Base-by-base conservation (phyloP, 805 yeast species). In the Kluyveromyces nonfermentans region DNA sequence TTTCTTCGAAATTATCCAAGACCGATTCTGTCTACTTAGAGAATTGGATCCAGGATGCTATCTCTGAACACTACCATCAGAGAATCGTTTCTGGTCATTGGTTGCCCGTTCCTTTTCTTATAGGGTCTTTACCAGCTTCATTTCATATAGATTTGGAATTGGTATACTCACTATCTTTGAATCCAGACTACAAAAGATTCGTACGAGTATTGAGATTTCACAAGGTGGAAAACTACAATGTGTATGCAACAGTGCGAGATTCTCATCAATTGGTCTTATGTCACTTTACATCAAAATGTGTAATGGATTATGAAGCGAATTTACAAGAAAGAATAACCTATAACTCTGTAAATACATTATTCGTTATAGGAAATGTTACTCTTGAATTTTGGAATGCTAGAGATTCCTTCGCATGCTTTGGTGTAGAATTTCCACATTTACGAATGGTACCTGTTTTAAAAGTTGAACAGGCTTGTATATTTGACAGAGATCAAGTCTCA, bases 191-290 rank as follows among this genome's bases (percentile, higher is more conserved):
- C 7, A 41, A 40, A 25, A 58, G 53, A 41, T 55, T 59, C 34
- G 47, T 50, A 36, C 57, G 50, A 46, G 45, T 60, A 9, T 47
- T 54, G 4, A 53, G 50, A 33, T 58, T 60, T 28, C 55, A 50
- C 35, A 46, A 40, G 7, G 52, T 60, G 2, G 38, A 49, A 19
- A 46, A 52, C 19, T 59, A 41, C 42, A 35, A 37, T 7, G 55
- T 59, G 2, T 58, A 42, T 43, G 63, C 60, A n/a, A 45, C 57
- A 5, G 49, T 52, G 10, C 46, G 60, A 33, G 65, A 60, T 41
- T 30, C 34, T 12, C 14, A 12, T 14, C 34, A n/a, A 17, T 18
- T 28, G 12, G 46, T 41, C 30, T 39, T 43, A n/a, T 38, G 41
- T 28, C 56, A 51, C 39, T 57, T 60, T 38, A 53, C 63, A 9